Conservation (phyloP, 2,329 filamentous ascomycete species). For the Pseudogymnoascus sp. region DNA sequence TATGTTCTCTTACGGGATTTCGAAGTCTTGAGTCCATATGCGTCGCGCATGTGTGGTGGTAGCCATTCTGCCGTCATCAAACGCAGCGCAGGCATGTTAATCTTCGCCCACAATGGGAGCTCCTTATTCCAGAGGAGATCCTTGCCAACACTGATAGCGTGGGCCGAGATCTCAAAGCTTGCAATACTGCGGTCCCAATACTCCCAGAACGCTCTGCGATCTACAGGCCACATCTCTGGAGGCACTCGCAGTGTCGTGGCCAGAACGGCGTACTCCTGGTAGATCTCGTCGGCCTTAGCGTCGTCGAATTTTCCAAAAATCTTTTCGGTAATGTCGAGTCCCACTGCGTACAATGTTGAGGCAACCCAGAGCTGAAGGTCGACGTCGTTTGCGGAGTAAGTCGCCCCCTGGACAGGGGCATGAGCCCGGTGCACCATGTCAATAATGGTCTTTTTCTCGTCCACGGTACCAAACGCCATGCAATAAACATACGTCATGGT, state of each 20-base stretch:
- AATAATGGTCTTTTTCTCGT: conserved; percentile 30
- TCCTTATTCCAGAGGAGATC: conserved; percentile 22
- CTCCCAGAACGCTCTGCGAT: conserved; percentile 21
- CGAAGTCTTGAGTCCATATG: conserved; percentile 18
- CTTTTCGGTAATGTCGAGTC: conserved; percentile 29
- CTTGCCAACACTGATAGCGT: conserved; percentile 22
- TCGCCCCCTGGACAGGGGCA: conserved; percentile 24
- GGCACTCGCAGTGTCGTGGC: conserved; percentile 27
- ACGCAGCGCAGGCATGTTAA: conserved; percentile 18
- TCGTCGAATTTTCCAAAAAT: conserved; percentile 28
- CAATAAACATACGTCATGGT: conserved; percentile 34
- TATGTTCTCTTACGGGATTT: not conserved
- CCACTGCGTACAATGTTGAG: conserved; percentile 32
- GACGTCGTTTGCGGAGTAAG: conserved; percentile 31
- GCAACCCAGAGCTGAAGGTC: conserved; percentile 34
- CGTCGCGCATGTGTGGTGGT: conserved; percentile 19
- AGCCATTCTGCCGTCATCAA: conserved; percentile 20
- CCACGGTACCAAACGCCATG: conserved; percentile 29
- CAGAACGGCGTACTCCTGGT: conserved; percentile 24
- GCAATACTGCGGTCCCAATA: conserved; percentile 26
- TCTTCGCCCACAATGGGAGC: conserved; percentile 18
- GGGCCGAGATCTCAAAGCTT: conserved; percentile 22
- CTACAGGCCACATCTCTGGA: conserved; percentile 25
- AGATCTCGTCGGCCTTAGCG: conserved; percentile 21
- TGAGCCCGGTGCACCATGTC: conserved; percentile 31